phyloP scores from a whole-genome alignment of 768 basidiomycete genomes.

The Mycena chlorophos region DNA sequence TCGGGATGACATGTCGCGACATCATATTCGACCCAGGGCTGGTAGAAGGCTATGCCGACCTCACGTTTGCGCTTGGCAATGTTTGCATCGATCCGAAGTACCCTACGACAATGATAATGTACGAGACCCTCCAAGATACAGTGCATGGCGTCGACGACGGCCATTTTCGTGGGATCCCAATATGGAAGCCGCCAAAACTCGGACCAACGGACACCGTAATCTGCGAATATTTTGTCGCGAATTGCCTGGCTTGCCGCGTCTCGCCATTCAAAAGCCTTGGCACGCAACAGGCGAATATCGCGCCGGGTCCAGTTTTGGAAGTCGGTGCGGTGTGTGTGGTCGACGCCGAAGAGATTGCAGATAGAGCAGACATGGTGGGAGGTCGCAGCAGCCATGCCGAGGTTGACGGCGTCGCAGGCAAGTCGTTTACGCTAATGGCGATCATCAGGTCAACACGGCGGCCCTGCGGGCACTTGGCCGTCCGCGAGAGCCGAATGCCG shows the following conservation, averaged over 20 bases:
- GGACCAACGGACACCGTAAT: neutral
- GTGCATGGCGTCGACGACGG: neutral
- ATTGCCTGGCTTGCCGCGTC: neutral
- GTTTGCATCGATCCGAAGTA: neutral
- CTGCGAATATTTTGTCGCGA: neutral
- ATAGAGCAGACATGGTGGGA: neutral
- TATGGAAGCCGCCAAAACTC: neutral
- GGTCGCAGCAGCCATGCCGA: neutral
- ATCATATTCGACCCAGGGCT: neutral
- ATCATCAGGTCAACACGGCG: conserved; percentile 11
- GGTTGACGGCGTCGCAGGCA: neutral
- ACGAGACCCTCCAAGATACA: neutral
- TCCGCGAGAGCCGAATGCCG: conserved; percentile 20
- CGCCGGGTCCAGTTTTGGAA: neutral
- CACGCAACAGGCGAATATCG: neutral
- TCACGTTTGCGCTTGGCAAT: neutral
- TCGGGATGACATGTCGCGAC: neutral
- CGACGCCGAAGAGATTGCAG: neutral
- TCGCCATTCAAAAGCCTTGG: neutral
- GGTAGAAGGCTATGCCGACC: neutral
- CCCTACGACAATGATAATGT: too few relatives aligned
- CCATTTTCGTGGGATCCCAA: neutral
- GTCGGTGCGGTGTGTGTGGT: neutral
- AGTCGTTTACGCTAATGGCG: conserved; percentile 19
- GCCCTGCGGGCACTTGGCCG: conserved; percentile 13